phyloP scores from a whole-genome alignment of 2,329 filamentous ascomycete genomes.

The Pseudogymnoascus sp. region DNA sequence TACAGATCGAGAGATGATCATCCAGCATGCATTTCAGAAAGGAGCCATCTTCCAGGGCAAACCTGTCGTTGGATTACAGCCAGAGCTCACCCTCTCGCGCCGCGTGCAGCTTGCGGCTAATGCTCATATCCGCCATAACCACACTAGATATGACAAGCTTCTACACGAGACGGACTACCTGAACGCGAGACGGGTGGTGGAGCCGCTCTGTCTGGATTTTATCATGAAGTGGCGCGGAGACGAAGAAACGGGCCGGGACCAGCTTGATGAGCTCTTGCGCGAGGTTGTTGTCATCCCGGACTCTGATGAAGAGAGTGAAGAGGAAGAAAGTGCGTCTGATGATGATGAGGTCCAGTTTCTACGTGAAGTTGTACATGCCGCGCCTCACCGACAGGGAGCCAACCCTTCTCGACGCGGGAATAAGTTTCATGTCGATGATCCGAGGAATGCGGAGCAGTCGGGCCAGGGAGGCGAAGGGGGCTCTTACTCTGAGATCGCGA shows the following conservation, averaged over 20 bases:
- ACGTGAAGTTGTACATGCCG: conserved; percentile 3
- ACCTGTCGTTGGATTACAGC: conserved; percentile 49
- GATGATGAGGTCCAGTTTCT: conserved; percentile 14
- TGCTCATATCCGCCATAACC: conserved; percentile 58
- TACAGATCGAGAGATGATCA: conserved; percentile 53
- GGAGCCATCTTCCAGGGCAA: conserved; percentile 44
- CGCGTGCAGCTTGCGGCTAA: conserved; percentile 57
- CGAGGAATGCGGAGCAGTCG: neutral
- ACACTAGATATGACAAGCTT: conserved; percentile 56
- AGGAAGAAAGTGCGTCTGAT: conserved; percentile 13
- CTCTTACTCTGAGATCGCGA: conserved; percentile 14
- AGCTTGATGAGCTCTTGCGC: conserved; percentile 57
- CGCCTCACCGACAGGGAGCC: neutral
- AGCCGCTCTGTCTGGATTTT: conserved; percentile 52
- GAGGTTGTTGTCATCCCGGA: conserved; percentile 55
- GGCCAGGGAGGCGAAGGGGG: neutral
- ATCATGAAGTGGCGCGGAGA: conserved; percentile 66
- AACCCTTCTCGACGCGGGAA: neutral
- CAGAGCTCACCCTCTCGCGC: conserved; percentile 48
- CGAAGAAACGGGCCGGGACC: conserved; percentile 59
- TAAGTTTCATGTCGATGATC: neutral
- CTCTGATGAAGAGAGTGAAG: conserved; percentile 25
- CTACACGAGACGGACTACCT: conserved; percentile 49
- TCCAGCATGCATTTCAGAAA: conserved; percentile 55
- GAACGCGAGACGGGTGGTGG: conserved; percentile 53